Evolutionary conservation across 148 eudicot species (phyloP), one percentile per base, ranked within the genome.

Genomic region (Amaranthus palmeri): DNA sequence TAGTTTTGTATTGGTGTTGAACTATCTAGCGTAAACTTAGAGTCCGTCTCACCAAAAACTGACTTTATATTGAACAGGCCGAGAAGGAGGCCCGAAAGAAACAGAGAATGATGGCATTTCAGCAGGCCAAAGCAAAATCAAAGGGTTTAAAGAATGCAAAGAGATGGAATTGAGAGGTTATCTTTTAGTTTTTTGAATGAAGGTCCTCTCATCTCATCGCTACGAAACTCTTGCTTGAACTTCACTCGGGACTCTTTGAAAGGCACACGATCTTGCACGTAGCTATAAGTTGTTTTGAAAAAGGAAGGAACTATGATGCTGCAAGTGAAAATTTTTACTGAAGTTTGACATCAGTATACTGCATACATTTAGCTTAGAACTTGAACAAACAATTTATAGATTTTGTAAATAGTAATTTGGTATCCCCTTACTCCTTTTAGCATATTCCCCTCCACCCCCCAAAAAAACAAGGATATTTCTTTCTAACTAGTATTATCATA

Each of bases 1-100:
- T 25, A 81, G 47, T 69, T 51, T 75, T 42, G 5, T 36, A 25
- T 40, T 53, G 42, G 10, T 58, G 13, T n/a, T 13, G n/a, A 6
- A 4, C 5, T 2, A 2, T 5, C 25, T 18, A 47, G 69, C 14
- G 15, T 40, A 5, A 3, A 46, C 43, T 18, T 58, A 36, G 42
- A 15, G 10, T 61, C 12, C n/a, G 8, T 18, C 10, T 4, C 25
- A 47, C 42, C 13, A 4, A 47, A 64, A 52, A 42, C 10, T 72
- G 67, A 54, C 50, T 54, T 7, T 14, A 40, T 45, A 10, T 45
- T 67, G 15, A 52, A 74, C 86, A 95, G 99, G 97, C 99, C 14
- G 97, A 95, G 83, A 95, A 77, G 77, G 99, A 89, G 86, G 99
- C 87, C 68, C 72, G 88, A 68, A 95, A 90, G 89, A 95, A 95